A percentile compares a stretch with the other conserved stretches of the same genome.
These are phyloP conservation scores for Diaporthe caulivora DNA, from an alignment of 2,329 filamentous ascomycete species.

Conservation along the genomic window DNA sequence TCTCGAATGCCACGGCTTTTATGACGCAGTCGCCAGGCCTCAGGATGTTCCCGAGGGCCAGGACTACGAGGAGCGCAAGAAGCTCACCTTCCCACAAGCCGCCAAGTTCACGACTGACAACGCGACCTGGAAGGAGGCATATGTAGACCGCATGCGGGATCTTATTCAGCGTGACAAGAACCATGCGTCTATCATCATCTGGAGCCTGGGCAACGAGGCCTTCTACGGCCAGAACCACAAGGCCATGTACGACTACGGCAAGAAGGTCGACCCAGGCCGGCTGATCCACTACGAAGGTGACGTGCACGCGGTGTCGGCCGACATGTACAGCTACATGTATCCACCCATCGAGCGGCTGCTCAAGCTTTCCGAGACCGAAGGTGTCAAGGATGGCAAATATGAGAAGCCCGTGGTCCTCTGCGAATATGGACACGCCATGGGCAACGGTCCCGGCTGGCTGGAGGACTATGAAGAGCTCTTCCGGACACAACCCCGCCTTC, in stretches of 20 bases:
- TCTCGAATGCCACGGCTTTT: slow-evolving; percentile 67
- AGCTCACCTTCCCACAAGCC: slow-evolving; percentile 65
- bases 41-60: slow-evolving; percentile 66
- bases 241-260: slow-evolving; percentile 75
- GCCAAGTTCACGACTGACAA: slow-evolving; percentile 73
- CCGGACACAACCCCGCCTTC: slow-evolving; percentile 68
- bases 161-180: slow-evolving; percentile 78
- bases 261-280: slow-evolving; percentile 67
- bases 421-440: slow-evolving; percentile 76
- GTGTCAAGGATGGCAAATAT: slow-evolving; percentile 57
- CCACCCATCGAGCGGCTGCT: slow-evolving; percentile 65
- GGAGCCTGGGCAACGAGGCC: slow-evolving; percentile 80
- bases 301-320: slow-evolving; percentile 67
- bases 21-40: slow-evolving; percentile 61
- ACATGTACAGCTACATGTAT: slow-evolving; percentile 79
- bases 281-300: slow-evolving; percentile 78
- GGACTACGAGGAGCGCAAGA: slow-evolving; percentile 72
- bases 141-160: slow-evolving; percentile 75
- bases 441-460: slow-evolving; percentile 78
- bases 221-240: slow-evolving; percentile 78
- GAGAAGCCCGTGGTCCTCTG: slow-evolving; percentile 71
- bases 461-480: slow-evolving; percentile 77
- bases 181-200: slow-evolving; percentile 77
- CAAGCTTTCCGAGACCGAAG: slow-evolving; percentile 57
- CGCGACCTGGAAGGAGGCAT: slow-evolving; percentile 71